Evolutionary conservation across 176 grass and related monocot genomes (phyloP), one percentile per base, ranked within the genome.

Genomic region (Guadua angustifolia): DNA sequence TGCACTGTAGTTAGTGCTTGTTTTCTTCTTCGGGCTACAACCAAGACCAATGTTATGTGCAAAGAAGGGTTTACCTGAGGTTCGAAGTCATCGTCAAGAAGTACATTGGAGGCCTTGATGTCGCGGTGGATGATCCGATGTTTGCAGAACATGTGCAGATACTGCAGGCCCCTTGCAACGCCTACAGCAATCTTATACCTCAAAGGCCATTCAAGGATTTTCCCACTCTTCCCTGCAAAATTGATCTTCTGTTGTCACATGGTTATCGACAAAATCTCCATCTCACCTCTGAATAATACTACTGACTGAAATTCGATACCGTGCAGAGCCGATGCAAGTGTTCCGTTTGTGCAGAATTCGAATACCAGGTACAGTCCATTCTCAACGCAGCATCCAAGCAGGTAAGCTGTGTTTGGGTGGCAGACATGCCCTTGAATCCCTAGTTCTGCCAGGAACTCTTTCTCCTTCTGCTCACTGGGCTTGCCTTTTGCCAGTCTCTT

Each of bases 111-210:
- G 0, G 91, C 93, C 86, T 99, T 99, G 86, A 99, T 99, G 62
- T 95, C 96, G 0, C 96, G 89, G 73, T 99, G 96, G 83, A 99
- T 95, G 66, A 99, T 86, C 59, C 96, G 83, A 49, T 94, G 93
- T 65, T 82, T 93, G 68, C 96, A 99, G 47, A 87, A 92, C 89
- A 92, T 92, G 79, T 99, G 96, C 71, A 99, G 88, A 65, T 99
- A 99, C 53, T 94, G 89, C 69, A 99, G 83, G 26, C 93, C 96
- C 83, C 93, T 89, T 1, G 96, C 96, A 32, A 92, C 84, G 10
- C 93, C 96, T 7, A 99, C 63, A 2, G 93, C 91, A 45, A 99
- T 95, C 79, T 89, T 99, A 74, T 99, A 90, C 77, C 93, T 89
- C 73, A 85, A 18, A 16, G 83, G 62, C 96, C 91, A 99, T 15